Percentiles rank a stretch among this genome's conserved stretches.
Conservation (phyloP, 1,284 basidiomycete genomes). For the Retiboletus fuscus region DNA sequence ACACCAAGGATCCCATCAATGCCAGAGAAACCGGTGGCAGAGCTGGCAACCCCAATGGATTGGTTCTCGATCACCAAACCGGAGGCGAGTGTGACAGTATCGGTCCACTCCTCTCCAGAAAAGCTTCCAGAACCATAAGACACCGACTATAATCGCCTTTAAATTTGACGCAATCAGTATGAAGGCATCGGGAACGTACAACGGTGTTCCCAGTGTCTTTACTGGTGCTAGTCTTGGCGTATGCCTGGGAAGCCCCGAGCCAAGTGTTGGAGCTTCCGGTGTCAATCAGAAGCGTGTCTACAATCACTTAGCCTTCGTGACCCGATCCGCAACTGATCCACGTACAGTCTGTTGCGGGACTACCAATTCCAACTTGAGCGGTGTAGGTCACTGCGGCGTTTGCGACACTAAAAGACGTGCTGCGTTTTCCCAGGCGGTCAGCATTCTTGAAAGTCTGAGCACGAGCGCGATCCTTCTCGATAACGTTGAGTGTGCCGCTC, state of each 20-base stretch:
- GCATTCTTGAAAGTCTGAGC: slow-evolving; percentile 26
- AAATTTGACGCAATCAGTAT: not conserved
- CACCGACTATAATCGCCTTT: slow-evolving; percentile 44
- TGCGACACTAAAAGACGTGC: slow-evolving; percentile 7
- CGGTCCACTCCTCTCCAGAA: slow-evolving; percentile 62
- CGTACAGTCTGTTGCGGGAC: slow-evolving; percentile 57
- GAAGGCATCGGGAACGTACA: slow-evolving; percentile 30
- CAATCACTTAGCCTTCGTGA: not conserved
- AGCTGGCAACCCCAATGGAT: slow-evolving; percentile 63
- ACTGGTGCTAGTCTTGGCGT: slow-evolving; percentile 57
- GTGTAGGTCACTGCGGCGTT: slow-evolving; percentile 48
- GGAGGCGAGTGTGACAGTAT: slow-evolving; percentile 58
- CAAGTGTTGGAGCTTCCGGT: slow-evolving; percentile 54
- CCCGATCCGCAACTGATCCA: slow-evolving; percentile 17
- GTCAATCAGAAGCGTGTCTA: slow-evolving; percentile 47
- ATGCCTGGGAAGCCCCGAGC: slow-evolving; percentile 53
- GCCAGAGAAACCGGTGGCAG: slow-evolving; percentile 54
- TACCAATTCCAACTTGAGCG: slow-evolving; percentile 57
- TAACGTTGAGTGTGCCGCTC: slow-evolving; percentile 7
- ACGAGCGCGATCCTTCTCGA: slow-evolving; percentile 40
- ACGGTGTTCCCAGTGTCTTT: slow-evolving; percentile 57
- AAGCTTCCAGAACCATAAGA: slow-evolving; percentile 65
- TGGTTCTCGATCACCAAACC: slow-evolving; percentile 61
- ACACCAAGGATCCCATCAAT: slow-evolving; percentile 69
- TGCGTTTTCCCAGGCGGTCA: slow-evolving; percentile 23